phyloP scores from a whole-genome alignment of 2,329 filamentous ascomycete species.

The Orbilia quercus region DNA sequence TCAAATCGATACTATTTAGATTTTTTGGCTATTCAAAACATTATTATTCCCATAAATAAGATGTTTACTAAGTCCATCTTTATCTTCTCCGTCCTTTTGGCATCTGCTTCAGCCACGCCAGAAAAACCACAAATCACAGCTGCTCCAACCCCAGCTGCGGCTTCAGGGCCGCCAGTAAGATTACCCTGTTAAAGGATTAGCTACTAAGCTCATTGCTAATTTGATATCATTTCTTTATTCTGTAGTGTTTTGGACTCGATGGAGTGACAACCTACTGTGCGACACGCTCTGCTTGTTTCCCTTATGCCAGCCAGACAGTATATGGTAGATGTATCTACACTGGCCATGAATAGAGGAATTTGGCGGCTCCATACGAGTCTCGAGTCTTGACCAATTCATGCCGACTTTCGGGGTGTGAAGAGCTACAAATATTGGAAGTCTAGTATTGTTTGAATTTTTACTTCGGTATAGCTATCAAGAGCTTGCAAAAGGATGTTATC shows the following conservation, averaged over 20 bases:
- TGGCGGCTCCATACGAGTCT: no score
- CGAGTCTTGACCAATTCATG: no score
- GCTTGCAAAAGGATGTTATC: no score
- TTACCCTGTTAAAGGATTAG: not conserved
- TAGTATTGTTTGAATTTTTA: no score
- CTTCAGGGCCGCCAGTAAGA: conserved; percentile 24
- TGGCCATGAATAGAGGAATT: conserved; percentile 18
- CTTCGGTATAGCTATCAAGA: no score
- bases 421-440: no score
- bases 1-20: no score
- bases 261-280: conserved; percentile 17
- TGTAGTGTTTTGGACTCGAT: conserved; percentile 21
- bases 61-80: conserved; percentile 32
- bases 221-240: not conserved
- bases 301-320: conserved; percentile 9
- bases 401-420: no score
- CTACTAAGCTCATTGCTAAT: not conserved
- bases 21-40: conserved; percentile 2
- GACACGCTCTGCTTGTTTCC: conserved; percentile 17
- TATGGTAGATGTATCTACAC: conserved; percentile 28
- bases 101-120: conserved; percentile 14
- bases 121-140: conserved; percentile 11
- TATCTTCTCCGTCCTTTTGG: conserved; percentile 25
- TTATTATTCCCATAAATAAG: conserved; percentile 5
- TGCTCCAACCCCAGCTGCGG: conserved; percentile 8